Conservation (phyloP, 2,329 filamentous ascomycete genomes). For the Nectriaceae sp. region DNA sequence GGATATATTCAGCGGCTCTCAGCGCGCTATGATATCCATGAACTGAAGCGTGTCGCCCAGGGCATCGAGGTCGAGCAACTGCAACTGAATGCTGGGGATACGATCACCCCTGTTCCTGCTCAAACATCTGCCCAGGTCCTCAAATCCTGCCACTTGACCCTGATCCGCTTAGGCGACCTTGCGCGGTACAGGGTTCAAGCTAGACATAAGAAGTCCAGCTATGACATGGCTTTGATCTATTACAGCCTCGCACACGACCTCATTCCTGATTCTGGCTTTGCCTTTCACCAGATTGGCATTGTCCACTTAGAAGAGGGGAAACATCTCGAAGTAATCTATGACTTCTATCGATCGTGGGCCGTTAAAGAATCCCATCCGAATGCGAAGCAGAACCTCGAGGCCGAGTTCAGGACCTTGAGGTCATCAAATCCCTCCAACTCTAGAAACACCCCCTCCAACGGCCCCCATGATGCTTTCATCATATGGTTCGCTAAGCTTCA, state of each 20-base stretch:
- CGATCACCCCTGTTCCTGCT: constrained; percentile 46
- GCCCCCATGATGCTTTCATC: constrained; percentile 62
- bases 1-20: constrained; percentile 80
- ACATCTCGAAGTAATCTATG: constrained; percentile 83
- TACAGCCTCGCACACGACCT: constrained; percentile 82
- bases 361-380: constrained; percentile 74
- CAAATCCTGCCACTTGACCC: constrained; percentile 75
- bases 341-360: constrained; percentile 82
- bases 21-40: constrained; percentile 55
- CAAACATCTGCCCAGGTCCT: constrained; percentile 62
- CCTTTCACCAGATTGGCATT: constrained; percentile 89
- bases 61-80: constrained; percentile 41
- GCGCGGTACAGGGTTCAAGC: constrained; percentile 81
- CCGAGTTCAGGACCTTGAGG: constrained; percentile 67
- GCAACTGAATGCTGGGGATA: constrained; percentile 33
- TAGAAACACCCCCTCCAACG: constrained; percentile 47
- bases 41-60: constrained; percentile 46
- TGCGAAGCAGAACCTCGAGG: constrained; percentile 74
- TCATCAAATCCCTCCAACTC: constrained; percentile 37
- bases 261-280: constrained; percentile 75
- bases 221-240: constrained; percentile 78
- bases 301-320: constrained; percentile 77
- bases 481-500: constrained; percentile 87
- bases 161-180: constrained; percentile 88
- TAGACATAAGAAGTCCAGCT: constrained; percentile 72